Percentiles rank a stretch among this genome's conserved stretches.
Conservation (phyloP, 495 filamentous ascomycete genomes). For the Bathelium albidoporum region DNA sequence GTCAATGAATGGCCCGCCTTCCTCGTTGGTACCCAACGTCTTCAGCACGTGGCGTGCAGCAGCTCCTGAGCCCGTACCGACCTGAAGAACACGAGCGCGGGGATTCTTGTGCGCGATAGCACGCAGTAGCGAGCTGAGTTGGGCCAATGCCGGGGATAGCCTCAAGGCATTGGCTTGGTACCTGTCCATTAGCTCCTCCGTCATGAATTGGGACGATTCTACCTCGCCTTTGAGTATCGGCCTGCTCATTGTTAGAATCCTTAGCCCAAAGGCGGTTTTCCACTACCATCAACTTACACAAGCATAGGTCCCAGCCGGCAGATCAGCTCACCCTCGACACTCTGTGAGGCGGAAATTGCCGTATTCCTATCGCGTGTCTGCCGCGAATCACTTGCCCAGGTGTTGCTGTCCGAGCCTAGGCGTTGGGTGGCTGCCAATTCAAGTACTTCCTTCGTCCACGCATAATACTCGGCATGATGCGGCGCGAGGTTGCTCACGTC, state of each 20-base stretch:
- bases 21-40: neutral
- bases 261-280: neutral
- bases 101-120: constrained; percentile 11
- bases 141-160: too few species aligned
- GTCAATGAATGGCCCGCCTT: neutral
- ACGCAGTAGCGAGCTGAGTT: too few species aligned
- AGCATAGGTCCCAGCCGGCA: neutral
- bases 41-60: constrained; percentile 8
- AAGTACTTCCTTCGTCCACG: neutral
- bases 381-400: neutral
- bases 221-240: neutral
- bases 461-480: neutral
- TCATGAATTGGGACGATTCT: neutral
- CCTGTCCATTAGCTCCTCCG: too few species aligned
- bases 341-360: neutral
- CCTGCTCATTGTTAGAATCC: neutral
- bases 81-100: constrained; percentile 14
- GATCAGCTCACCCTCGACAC: neutral
- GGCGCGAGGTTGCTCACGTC: neutral
- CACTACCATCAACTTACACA: neutral
- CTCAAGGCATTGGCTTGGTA: too few species aligned
- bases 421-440: neutral
- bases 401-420: neutral
- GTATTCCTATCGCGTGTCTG: neutral
- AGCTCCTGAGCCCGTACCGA: constrained; percentile 21